Evolutionary conservation across 345 rosid species (phyloP).

Genomic region (Kernera saxatilis): DNA sequence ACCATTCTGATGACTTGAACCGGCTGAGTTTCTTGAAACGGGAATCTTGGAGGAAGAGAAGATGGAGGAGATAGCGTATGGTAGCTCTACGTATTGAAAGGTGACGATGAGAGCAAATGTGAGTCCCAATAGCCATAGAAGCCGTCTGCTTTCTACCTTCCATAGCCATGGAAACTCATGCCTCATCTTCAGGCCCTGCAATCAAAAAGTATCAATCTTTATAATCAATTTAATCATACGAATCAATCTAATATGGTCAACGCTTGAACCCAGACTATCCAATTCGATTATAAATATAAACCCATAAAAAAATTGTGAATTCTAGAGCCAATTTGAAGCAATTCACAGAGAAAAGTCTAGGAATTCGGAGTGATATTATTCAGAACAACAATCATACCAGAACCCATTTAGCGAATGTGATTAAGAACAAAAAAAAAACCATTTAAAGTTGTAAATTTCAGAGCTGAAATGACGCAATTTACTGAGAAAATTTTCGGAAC

Average conservation of each 20-base stretch:
- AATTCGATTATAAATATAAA: not conserved
- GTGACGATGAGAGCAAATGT: slow-evolving; percentile 42
- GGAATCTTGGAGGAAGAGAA: slow-evolving; percentile 46
- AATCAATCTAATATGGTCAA: not conserved
- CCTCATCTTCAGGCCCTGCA: slow-evolving; percentile 37
- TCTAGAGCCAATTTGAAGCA: not conserved
- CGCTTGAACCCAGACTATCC: not conserved
- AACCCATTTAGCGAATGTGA: not conserved
- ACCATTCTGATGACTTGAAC: not conserved
- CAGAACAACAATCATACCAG: not conserved
- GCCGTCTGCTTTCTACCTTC: slow-evolving; percentile 45
- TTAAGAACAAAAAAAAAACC: not conserved
- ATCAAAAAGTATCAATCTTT: slow-evolving; percentile 2
- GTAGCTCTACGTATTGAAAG: slow-evolving; percentile 67
- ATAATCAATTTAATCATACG: not conserved
- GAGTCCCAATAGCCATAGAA: slow-evolving; percentile 52
- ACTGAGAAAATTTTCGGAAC: not conserved
- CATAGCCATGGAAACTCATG: slow-evolving; percentile 37
- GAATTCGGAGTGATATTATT: not conserved
- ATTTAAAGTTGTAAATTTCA: not conserved
- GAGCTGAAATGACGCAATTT: not conserved
- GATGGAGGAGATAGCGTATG: slow-evolving; percentile 40
- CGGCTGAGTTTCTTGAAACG: slow-evolving; percentile 32
- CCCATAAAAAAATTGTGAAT: not conserved
- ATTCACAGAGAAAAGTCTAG: not conserved